Base-by-base conservation (phyloP, 495 filamentous ascomycete species). In the Neurospora intermedia region DNA sequence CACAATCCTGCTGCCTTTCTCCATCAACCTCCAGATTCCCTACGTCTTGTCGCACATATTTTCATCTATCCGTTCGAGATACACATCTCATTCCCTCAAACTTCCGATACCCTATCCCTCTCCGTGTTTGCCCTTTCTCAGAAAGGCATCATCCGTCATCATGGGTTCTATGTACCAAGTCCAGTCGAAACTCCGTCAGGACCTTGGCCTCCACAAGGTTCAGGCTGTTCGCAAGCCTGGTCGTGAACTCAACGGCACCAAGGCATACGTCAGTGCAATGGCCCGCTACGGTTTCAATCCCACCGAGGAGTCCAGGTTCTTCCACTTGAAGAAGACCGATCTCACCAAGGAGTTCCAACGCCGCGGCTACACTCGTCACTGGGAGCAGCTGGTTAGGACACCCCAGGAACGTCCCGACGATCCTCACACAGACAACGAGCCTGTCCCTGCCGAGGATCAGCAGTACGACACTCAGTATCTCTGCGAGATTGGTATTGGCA, bases 391-490 rank as follows among this genome's bases (percentile, higher is more conserved):
- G 23, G 82, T 88, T 77, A 90, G 31, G 54, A 6, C 54, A 35
- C 54, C 54, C 15, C 2, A 66, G 54, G 27, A 66, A 38, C 54
- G 6, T 38, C 23, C 54, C 1, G 54, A 66, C 27, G 27, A 66
- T 38, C 54, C 54, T 66, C 27, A 35, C 1, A 35, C 16, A 35
- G 54, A 66, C 27, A 66, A 35, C 54, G 54, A 66, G 54, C 54
- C 54, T 9, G 90, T 93, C 18, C 83, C 84, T 1, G 90, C 90
- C n/a, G 87, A 92, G 27, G 92, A 94, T 78, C 84, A 89, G 73
- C 91, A 94, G 81, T 90, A 93, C 75, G 92, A 94, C 73, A 84
- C 87, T 31, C 80, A 88, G 83, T 93, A 93, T 76, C 85, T 94
- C 43, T 91, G 88, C 69, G 83, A 87, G 70, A 87, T 94, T 54